Evolutionary conservation across 2,329 filamentous ascomycete genomes (phyloP), one percentile per base, ranked within the genome.

Genomic region (Hymenoscyphus salicellus): DNA sequence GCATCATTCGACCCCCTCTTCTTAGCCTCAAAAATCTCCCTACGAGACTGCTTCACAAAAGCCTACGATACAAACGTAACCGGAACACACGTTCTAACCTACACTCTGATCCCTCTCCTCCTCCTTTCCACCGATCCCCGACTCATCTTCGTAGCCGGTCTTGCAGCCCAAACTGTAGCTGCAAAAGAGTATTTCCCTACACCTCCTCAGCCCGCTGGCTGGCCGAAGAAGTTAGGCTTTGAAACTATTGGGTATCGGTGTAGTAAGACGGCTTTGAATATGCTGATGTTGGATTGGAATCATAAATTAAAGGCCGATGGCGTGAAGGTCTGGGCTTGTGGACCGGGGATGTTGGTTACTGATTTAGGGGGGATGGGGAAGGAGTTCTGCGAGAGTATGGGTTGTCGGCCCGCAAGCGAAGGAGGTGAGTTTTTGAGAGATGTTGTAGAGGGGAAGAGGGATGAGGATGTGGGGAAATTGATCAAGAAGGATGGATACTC

Each of bases 341-440:
- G 76, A 5, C 83, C 82, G 0, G 83, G 83, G 0, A 78, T 79
- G 57, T 69, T 84, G 55, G 82, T 79, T 0, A 85, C 82, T 0
- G 77, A 77, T 0, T 67, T 85, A 0, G 79, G 77, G 1, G 78
- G 75, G 7, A 5, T 36, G 46, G 58, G 66, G 5, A 65, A 74
- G 57, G 72, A 67, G 63, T 38, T 38, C 5, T 38, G 36, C 4
- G 36, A 38, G 14, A 17, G 14, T 5, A 63, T 71, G 58, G 75
- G 76, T 0, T 75, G 76, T 4, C 65, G 73, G 10, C 72, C 81
- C 65, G 73, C 74, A 0, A 70, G 74, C 33, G 46, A 77, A n/a
- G 78, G 77, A 3, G 80, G 77, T 1, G 68, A 72, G 46, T 76
- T 81, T n/a, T 72, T 81, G 16, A 71, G 72, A 52, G 70, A 73